A percentile compares a stretch with the other conserved stretches of the same genome.
Evolutionary conservation across 2,329 filamentous ascomycete species (phyloP).

Genomic region (Diaporthe amygdali): DNA sequence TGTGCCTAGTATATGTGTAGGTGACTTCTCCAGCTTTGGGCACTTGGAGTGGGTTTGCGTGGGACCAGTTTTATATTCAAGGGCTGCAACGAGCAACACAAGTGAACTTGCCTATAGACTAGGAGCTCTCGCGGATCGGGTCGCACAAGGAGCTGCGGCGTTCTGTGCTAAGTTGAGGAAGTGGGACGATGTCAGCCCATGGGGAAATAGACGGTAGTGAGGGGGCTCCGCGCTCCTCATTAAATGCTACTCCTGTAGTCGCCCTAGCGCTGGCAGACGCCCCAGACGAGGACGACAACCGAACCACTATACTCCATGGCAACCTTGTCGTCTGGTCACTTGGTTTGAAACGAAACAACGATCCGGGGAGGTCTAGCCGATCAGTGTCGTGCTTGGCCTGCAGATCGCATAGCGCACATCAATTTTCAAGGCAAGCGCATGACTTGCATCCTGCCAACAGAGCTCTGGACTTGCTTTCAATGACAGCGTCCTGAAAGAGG

Average conservation of each 20-base stretch:
- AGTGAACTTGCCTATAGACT: background rate
- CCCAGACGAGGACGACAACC: background rate
- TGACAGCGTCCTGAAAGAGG: background rate
- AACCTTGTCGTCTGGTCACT: conserved; percentile 3
- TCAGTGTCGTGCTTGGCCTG: conserved; percentile 16
- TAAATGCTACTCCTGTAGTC: background rate
- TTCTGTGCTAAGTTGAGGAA: conserved; percentile 9
- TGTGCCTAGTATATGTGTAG: background rate
- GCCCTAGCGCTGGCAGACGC: conserved; percentile 12
- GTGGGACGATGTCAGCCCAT: conserved; percentile 24
- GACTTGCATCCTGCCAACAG: background rate
- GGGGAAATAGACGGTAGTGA: background rate
- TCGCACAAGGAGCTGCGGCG: conserved; percentile 11
- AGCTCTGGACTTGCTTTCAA: background rate
- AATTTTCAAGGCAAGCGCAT: background rate
- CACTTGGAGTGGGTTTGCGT: background rate
- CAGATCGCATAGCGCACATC: conserved; percentile 17
- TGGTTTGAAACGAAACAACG: conserved; percentile 15
- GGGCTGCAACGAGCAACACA: background rate
- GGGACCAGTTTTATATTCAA: background rate
- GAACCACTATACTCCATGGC: background rate
- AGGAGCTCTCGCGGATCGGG: background rate
- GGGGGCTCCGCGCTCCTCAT: conserved; percentile 8
- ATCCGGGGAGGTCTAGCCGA: conserved; percentile 1
- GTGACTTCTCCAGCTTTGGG: background rate